Percentiles rank a stretch among this genome's conserved stretches.
phyloP scores from a whole-genome alignment of 164 flowering plant genomes.

The Liriodendron chinense region DNA sequence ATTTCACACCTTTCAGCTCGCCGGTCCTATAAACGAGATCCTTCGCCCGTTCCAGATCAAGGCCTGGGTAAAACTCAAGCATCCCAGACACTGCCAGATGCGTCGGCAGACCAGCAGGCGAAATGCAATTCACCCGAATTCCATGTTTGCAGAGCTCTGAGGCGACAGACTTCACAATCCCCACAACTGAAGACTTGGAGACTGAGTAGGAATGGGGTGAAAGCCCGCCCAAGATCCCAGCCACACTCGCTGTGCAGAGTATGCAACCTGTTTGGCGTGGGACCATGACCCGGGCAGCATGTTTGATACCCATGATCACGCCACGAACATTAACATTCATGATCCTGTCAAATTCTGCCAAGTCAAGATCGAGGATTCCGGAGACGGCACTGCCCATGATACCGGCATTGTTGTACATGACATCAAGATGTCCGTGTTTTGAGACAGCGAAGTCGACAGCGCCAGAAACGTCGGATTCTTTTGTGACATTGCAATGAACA shows the following conservation, averaged over 20 bases:
- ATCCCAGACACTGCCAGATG: conserved; percentile 44
- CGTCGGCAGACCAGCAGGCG: conserved; percentile 55
- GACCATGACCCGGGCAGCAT: conserved; percentile 76
- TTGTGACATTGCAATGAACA: conserved; percentile 57
- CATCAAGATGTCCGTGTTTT: conserved; percentile 52
- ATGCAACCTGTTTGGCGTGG: conserved; percentile 43
- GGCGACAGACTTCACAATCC: conserved; percentile 38
- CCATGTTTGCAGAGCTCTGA: conserved; percentile 42
- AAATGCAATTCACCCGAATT: conserved; percentile 54
- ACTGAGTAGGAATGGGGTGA: conserved; percentile 38
- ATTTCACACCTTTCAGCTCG: conserved; percentile 41
- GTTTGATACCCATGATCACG: conserved; percentile 66
- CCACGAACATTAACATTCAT: conserved; percentile 75
- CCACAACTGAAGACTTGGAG: conserved; percentile 41
- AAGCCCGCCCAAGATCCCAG: conserved; percentile 44
- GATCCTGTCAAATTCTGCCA: conserved; percentile 46
- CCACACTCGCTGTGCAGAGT: conserved; percentile 49
- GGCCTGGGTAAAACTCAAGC: conserved; percentile 35
- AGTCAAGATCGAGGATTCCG: conserved; percentile 59
- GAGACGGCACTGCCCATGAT: conserved; percentile 50
- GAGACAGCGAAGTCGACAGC: too few relatives aligned
- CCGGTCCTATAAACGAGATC: conserved; percentile 41
- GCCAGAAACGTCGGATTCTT: conserved; percentile 54
- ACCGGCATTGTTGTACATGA: conserved; percentile 89
- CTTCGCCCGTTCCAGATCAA: conserved; percentile 21